Evolutionary conservation across 257 asterid genomes (phyloP), one percentile per base, ranked within the genome.

Genomic region (Orobanche coerulescens): DNA sequence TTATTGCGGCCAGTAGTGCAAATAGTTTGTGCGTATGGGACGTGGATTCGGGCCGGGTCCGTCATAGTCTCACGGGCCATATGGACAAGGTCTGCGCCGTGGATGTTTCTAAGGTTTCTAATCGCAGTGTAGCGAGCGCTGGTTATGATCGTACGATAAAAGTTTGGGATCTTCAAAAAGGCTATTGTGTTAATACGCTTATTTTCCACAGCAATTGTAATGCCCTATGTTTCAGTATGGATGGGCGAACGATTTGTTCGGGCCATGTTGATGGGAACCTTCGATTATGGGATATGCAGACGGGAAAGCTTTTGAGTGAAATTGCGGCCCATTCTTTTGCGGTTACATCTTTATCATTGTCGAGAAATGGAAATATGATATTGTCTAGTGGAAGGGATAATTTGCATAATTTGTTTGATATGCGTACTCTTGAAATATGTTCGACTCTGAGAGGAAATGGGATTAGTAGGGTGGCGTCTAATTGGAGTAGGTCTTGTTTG

Each of bases 341-440:
- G 16, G 74, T 88, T 15, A 88, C 96, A 14, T 92, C 98, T n/a
- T 50, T 92, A 43, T 82, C 90, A 0, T 66, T 88, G 56, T 86
- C 96, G 1, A 80, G 94, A 61, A 84, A 67, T 25, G 98, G 98
- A 25, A 88, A 82, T n/a, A 36, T 79, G 37, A 77, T 92, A 36
- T 68, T 92, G 77, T 88, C 98, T 9, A 92, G 98, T 52, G 98
- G 97, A 70, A 88, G 95, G 72, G 98, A 92, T 57, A 88, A 92
- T 64, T 59, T 82, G 77, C 98, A 92, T 65, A 86, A 92, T 61
- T 68, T 92, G 20, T 88, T 92, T 15, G 97, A 92, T 46, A 78
- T 84, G 71, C 83, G 95, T 18, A 85, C 86, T 39, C 85, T 92
- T 12, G 97, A 92, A 73, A 75, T 92, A 14, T 88, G 90, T 61